Conservation (phyloP, 495 filamentous ascomycete species). For the Neurospora sp. region DNA sequence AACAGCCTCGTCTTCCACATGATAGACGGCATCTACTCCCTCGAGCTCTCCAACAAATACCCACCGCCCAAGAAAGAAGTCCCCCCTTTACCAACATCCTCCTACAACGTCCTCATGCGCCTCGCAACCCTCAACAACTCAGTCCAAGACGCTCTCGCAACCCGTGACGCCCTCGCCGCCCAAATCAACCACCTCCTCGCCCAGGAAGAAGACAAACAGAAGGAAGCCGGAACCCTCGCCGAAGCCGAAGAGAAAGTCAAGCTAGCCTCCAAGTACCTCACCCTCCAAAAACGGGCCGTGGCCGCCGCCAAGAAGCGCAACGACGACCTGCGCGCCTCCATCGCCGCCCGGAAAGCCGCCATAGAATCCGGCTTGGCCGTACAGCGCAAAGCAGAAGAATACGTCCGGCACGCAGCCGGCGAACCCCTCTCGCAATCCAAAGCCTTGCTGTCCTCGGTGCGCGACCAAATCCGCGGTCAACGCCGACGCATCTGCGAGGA, state of each 20-base stretch:
- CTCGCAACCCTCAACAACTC: conserved; percentile 85
- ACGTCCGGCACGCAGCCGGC: conserved; percentile 41
- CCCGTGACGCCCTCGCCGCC: conserved; percentile 57
- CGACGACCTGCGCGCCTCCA: conserved; percentile 53
- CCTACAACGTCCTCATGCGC: conserved; percentile 85
- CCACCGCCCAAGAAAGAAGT: conserved; percentile 34
- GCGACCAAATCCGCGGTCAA: conserved; percentile 63
- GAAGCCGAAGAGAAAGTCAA: conserved; percentile 54
- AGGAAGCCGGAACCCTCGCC: conserved; percentile 26
- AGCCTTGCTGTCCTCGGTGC: conserved; percentile 43
- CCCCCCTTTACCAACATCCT: conserved; percentile 49
- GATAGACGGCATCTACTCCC: conserved; percentile 78
- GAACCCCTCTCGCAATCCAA: conserved; percentile 48
- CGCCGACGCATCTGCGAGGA: conserved; percentile 80
- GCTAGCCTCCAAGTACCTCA: conserved; percentile 49
- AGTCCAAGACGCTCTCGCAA: conserved; percentile 80
- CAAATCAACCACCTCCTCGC: conserved; percentile 71
- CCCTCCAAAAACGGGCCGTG: conserved; percentile 53
- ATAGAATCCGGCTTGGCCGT: conserved; percentile 52
- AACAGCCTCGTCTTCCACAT: conserved; percentile 87
- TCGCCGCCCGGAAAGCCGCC: conserved; percentile 52
- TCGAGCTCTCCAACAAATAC: conserved; percentile 36
- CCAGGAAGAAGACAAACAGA: conserved; percentile 31
- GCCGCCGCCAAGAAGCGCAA: conserved; percentile 48
- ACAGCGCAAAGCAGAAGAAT: conserved; percentile 46